Base-by-base conservation (phyloP, 2,329 filamentous ascomycete genomes). In the Acarospora socialis region DNA sequence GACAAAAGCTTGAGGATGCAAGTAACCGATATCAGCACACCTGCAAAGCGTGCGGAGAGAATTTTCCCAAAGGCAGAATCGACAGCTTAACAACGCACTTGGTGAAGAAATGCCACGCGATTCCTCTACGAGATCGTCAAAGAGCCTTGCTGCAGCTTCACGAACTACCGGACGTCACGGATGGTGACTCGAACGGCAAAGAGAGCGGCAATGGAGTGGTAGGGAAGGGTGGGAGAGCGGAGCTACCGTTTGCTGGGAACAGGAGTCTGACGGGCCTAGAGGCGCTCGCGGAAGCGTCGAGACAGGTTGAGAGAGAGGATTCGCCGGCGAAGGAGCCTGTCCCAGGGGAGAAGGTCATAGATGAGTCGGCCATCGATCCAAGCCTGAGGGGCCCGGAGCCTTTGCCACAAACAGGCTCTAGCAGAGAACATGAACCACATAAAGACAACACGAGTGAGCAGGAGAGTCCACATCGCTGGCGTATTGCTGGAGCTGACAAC, bases 1-100 rank as follows among this genome's bases (percentile, higher is more conserved):
- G 86, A 7, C 70, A 73, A 22, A 93, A 93, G 59, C 69, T 93
- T 47, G 74, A 78, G 50, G 83, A 93, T 59, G 78, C 81, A 42
- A 90, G 81, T 61, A 93, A 92, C 55, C 74, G 86, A 36, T 94
- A 94, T 51, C 77, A 82, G 46, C 82, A 93, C 51, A 90, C 81
- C 8, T 93, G 84, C 70, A 87, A 81, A 55, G 68, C 75, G 43
- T 92, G 83, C 53, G 82, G 82, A 43, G 80, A 90, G 56, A 78
- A 80, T 54, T 93, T 93, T 41, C 80, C 82, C 41, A 92, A 92
- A 52, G 86, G 86, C 39, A 74, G 86, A 40, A 78, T 82, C 48
- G 86, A 94, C 49, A 81, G 73, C 46, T 59, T 94, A 38, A 79
- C 74, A 25, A 76, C 68, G 40, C 86, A 94, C 50, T 67, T 93